phyloP scores from a whole-genome alignment of 2,329 filamentous ascomycete genomes.

The Graphilbum fragrans region DNA sequence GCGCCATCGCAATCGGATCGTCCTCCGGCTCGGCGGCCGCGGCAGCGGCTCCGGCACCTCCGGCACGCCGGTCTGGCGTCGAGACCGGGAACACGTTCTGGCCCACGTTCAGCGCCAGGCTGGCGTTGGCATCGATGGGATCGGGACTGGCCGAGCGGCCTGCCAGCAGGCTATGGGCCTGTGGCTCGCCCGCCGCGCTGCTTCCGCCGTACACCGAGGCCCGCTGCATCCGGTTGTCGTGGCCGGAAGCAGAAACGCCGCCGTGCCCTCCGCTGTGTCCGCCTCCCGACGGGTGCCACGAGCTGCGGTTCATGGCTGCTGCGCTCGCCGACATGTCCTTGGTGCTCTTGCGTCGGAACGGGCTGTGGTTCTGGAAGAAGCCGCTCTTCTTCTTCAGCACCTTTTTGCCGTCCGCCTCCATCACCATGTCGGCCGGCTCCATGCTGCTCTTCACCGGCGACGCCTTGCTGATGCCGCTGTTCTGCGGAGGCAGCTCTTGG shows the following conservation, averaged over 20 bases:
- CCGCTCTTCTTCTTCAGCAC: conserved; percentile 63
- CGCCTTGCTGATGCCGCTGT: conserved; percentile 44
- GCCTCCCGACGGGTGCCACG: conserved; percentile 36
- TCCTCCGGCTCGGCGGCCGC: conserved; percentile 42
- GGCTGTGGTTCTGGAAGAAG: conserved; percentile 88
- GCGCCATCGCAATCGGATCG: conserved; percentile 83
- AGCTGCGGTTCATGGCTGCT: conserved; percentile 36
- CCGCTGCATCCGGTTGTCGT: conserved; percentile 1
- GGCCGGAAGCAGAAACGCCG: conserved; percentile 8
- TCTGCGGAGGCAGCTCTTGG: conserved; percentile 48
- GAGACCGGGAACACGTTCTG: conserved; percentile 94
- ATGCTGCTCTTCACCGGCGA: conserved; percentile 59
- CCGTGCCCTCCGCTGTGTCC: conserved; percentile 7
- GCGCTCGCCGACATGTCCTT: conserved; percentile 44
- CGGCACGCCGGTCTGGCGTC: conserved; percentile 40
- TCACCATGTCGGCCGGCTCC: conserved; percentile 18
- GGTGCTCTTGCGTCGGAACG: conserved; percentile 85
- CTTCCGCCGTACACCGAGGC: conserved; percentile 5
- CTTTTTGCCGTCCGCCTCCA: conserved; percentile 48
- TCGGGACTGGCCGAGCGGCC: conserved; percentile 56
- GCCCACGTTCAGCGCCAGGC: conserved; percentile 84
- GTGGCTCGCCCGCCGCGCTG: conserved; percentile 6
- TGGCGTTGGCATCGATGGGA: conserved; percentile 82
- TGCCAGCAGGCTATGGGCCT: conserved; percentile 22
- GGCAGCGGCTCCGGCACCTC: conserved; percentile 41